These are phyloP conservation scores for Erysimum pusillum DNA, from an alignment of 441 rosid species.

Conservation along the genomic window DNA sequence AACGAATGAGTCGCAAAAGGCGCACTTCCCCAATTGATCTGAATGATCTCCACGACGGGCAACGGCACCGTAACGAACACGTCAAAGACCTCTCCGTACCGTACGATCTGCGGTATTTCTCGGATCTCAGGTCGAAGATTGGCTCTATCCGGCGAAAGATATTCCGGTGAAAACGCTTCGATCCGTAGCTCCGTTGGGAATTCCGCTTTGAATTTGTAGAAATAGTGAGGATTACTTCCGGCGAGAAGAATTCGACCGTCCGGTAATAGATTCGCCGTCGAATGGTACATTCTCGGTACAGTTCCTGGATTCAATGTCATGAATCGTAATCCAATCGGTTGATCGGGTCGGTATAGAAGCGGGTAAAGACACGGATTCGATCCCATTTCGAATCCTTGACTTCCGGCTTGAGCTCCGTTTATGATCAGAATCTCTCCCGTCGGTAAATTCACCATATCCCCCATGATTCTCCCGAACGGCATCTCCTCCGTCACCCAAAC, in stretches of 20 bases:
- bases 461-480: slow-evolving; percentile 77
- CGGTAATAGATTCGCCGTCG: slow-evolving; percentile 74
- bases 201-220: slow-evolving; percentile 58
- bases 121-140: slow-evolving; percentile 62
- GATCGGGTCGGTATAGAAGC: slow-evolving; percentile 67
- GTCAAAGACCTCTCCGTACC: slow-evolving; percentile 69
- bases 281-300: slow-evolving; percentile 72
- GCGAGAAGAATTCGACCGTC: slow-evolving; percentile 71
- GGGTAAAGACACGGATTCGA: slow-evolving; percentile 69
- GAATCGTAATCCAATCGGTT: slow-evolving; percentile 69
- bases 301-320: slow-evolving; percentile 72
- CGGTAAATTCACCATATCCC: slow-evolving; percentile 76
- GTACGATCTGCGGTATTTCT: slow-evolving; percentile 60
- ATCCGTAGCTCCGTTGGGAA: slow-evolving; percentile 71
- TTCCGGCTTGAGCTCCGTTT: slow-evolving; percentile 76
- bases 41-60: slow-evolving; percentile 74
- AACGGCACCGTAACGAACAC: slow-evolving; percentile 62
- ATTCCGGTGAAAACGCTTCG: slow-evolving; percentile 77
- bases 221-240: slow-evolving; percentile 78
- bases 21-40: slow-evolving; percentile 68
- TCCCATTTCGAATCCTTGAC: slow-evolving; percentile 75
- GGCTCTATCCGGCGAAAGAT: slow-evolving; percentile 67
- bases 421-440: slow-evolving; percentile 66
- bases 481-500: slow-evolving; percentile 74
- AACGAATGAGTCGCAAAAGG: slow-evolving; percentile 75